A percentile compares a stretch with the other conserved stretches of the same genome.
Conservation (phyloP, 768 basidiomycete species). For the Tulasnella sp. region DNA sequence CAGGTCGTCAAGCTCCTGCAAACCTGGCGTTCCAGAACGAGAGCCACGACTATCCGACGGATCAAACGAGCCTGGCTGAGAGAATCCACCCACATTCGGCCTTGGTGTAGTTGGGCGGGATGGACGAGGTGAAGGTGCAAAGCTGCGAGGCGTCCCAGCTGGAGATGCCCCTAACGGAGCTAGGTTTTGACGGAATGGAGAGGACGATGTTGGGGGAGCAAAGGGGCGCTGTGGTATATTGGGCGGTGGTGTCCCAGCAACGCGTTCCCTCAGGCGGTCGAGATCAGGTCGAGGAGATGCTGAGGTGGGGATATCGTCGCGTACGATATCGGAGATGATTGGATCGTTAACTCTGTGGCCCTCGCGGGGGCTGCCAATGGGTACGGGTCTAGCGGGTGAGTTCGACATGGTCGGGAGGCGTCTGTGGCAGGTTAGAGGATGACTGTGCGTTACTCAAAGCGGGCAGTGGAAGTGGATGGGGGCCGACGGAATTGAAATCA, state of each 20-base stretch:
- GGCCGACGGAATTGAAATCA: too few species aligned
- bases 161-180: background rate
- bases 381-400: constrained; percentile 19
- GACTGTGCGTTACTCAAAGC: too few species aligned
- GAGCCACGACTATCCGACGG: background rate
- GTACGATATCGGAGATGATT: background rate
- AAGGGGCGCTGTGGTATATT: constrained; percentile 12
- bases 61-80: constrained; percentile 1
- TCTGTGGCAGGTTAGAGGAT: too few species aligned
- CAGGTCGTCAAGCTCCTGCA: constrained; percentile 40
- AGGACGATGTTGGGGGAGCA: background rate
- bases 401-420: background rate
- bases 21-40: background rate
- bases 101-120: constrained; percentile 9
- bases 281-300: constrained; percentile 14
- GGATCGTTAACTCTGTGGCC: constrained; percentile 4
- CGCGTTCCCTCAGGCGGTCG: constrained; percentile 8
- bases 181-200: background rate
- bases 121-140: constrained; percentile 1
- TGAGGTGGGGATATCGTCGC: background rate
- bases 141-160: background rate
- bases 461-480: too few species aligned
- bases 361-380: constrained; percentile 19
- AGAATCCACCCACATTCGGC: background rate
- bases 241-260: constrained; percentile 9